phyloP scores from a whole-genome alignment of 75 land plant species.

The Sequoiadendron giganteum region DNA sequence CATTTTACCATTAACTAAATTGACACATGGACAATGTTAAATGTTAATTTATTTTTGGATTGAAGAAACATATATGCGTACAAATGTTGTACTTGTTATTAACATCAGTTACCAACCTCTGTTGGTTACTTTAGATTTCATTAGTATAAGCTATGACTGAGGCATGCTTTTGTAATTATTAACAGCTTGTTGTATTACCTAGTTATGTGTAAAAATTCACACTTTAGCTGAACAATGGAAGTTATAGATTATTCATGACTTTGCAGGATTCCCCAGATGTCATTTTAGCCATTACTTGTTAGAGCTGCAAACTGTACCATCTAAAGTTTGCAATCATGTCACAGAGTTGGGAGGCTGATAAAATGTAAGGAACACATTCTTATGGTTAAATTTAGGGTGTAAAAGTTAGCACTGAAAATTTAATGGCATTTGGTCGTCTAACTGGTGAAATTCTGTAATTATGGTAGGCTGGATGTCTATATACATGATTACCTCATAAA shows the following conservation, averaged over 20 bases:
- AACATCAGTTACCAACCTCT: not conserved
- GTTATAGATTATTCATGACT: not conserved
- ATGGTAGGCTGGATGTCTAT: constrained; percentile 85
- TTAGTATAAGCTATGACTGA: not conserved
- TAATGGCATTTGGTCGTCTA: not conserved
- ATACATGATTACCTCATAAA: constrained; percentile 89
- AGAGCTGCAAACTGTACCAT: not conserved
- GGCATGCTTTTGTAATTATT: not conserved
- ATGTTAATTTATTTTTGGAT: not conserved
- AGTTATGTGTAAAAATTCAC: not conserved
- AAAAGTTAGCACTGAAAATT: not conserved
- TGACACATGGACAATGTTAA: not conserved
- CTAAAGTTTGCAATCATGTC: constrained; percentile 31
- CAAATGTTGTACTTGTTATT: not conserved
- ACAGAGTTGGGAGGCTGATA: constrained; percentile 75
- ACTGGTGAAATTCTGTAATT: not conserved
- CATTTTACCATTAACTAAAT: not conserved
- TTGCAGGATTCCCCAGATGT: not conserved
- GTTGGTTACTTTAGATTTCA: not conserved
- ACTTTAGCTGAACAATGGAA: not conserved
- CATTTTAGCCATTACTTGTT: not conserved
- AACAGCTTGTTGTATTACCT: not conserved
- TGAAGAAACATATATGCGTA: not conserved
- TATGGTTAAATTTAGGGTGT: not conserved
- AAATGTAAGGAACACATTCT: constrained; percentile 36